phyloP scores from a whole-genome alignment of 2,329 filamentous ascomycete species.

The Mycocentrospora acerina region DNA sequence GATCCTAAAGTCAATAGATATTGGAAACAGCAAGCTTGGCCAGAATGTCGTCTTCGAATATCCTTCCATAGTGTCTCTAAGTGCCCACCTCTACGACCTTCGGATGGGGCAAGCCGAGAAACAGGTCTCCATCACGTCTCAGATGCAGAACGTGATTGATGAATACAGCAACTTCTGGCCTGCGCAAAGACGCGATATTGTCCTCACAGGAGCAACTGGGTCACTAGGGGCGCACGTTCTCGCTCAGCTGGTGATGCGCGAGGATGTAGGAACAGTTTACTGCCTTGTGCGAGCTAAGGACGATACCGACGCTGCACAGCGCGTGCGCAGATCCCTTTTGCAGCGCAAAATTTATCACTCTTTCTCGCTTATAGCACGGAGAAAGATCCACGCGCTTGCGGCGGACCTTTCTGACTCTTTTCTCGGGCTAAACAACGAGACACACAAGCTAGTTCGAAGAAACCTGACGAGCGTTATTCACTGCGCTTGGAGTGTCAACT shows the following conservation, averaged over 20 bases:
- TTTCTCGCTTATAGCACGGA: constrained; percentile 17
- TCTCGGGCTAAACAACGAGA: constrained; percentile 43
- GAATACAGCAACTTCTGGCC: constrained; percentile 45
- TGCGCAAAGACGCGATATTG: constrained; percentile 11
- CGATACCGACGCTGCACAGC: constrained; percentile 32
- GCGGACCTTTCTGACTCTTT: constrained; percentile 42
- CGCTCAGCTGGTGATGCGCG: constrained; percentile 30
- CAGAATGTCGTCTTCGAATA: constrained; percentile 63
- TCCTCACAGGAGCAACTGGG: constrained; percentile 67
- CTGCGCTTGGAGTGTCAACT: constrained; percentile 59
- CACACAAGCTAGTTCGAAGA: constrained; percentile 7
- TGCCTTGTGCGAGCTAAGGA: constrained; percentile 54
- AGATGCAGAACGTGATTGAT: constrained; percentile 50
- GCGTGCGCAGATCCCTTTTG: constrained; percentile 40
- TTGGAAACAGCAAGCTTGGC: constrained; percentile 48
- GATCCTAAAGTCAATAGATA: constrained; percentile 54
- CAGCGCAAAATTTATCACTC: constrained; percentile 41
- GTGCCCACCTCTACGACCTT: constrained; percentile 48
- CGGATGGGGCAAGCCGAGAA: constrained; percentile 39
- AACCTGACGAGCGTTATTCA: constrained; percentile 51
- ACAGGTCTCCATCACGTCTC: constrained; percentile 39
- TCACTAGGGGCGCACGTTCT: constrained; percentile 65
- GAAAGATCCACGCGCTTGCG: constrained; percentile 41
- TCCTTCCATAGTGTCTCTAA: constrained; percentile 51
- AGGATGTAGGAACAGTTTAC: constrained; percentile 47